phyloP scores from a whole-genome alignment of 164 flowering plant species.

The Magnolia sinica region DNA sequence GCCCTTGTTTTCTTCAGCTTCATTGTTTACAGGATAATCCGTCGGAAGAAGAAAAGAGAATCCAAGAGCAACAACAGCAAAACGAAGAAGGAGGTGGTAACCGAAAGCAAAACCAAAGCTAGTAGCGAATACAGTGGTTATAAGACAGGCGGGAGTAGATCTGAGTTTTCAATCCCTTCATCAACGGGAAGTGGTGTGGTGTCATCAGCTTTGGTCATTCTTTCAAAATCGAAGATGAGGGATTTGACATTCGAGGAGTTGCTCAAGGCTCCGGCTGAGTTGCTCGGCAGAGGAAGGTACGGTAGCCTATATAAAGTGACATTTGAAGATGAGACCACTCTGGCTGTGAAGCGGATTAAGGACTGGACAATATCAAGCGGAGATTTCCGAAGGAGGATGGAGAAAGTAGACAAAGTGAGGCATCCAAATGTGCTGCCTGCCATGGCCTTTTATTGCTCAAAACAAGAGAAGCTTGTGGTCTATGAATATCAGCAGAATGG shows the following conservation, averaged over 20 bases:
- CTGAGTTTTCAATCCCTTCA: conserved; percentile 27
- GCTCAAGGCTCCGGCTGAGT: conserved; percentile 70
- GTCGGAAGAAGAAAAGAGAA: conserved; percentile 14
- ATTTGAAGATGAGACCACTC: conserved; percentile 25
- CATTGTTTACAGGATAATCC: conserved; percentile 19
- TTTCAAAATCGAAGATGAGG: conserved; percentile 38
- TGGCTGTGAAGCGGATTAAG: conserved; percentile 67
- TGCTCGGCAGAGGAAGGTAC: conserved; percentile 60
- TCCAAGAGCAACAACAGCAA: conserved; percentile 9
- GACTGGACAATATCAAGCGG: conserved; percentile 49
- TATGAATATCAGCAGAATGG: conserved; percentile 61
- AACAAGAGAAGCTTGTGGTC: conserved; percentile 68
- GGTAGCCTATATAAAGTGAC: conserved; percentile 57
- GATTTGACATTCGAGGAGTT: conserved; percentile 56
- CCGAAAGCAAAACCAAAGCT: conserved; percentile 17
- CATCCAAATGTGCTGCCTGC: conserved; percentile 58
- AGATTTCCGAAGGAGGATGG: conserved; percentile 54
- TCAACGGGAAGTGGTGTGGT: conserved; percentile 35
- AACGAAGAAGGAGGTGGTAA: conserved; percentile 22
- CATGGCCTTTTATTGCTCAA: conserved; percentile 59
- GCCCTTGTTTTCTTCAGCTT: conserved; percentile 24
- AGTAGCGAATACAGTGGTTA: conserved; percentile 20
- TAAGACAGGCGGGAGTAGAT: conserved; percentile 26
- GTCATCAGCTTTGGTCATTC: conserved; percentile 35
- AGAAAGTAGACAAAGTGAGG: conserved; percentile 40